Evolutionary conservation across 805 yeast species (phyloP), one percentile per base, ranked within the genome.

Genomic region (Scheffersomyces coipomensis): DNA sequence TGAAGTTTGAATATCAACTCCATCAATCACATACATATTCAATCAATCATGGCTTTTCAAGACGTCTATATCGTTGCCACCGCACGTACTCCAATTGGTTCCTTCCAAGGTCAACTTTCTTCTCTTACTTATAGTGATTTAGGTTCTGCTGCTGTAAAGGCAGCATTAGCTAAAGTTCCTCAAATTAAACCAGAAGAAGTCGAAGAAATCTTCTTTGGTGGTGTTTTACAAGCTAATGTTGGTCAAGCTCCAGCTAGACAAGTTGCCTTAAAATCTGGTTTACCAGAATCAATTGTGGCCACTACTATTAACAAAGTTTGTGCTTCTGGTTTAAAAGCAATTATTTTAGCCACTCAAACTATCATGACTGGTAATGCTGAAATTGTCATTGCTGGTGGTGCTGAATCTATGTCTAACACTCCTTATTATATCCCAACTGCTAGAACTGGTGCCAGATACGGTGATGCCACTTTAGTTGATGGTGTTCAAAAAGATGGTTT

Each of bases 231-330:
- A 57, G 98, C 97, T 47, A 88, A 88, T 56, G 83, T 87, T 44
- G 98, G 99, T 46, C 99, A 91, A 71, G 89, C 91, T 43, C 98
- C 99, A 32, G 99, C 99, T 25, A 84, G 98, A 69, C 99, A 91
- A 71, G 98, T 91, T 41, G 97, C 96, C 12, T 58, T 91, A 49
- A 84, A 82, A 56, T 85, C 98, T 15, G 98, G 98, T 12, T 75
- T 93, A 38, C 80, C 88, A 36, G 81, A 84, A 49, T 71, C 79
- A 45, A 81, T 88, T 39, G 85, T 88, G 34, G 95, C 97, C 43
- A 79, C 97, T 39, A 85, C 97, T 29, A 77, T 91, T 51, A 93
- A 93, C 79, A 91, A 91, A 73, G 98, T 93, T 42, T 93, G 99
- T 73, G 96, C 99, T 30, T 86, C 96, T 10, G 98, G 97, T 52